phyloP scores from a whole-genome alignment of 106 monocot species.

The Dioscorea zingiberensis region DNA sequence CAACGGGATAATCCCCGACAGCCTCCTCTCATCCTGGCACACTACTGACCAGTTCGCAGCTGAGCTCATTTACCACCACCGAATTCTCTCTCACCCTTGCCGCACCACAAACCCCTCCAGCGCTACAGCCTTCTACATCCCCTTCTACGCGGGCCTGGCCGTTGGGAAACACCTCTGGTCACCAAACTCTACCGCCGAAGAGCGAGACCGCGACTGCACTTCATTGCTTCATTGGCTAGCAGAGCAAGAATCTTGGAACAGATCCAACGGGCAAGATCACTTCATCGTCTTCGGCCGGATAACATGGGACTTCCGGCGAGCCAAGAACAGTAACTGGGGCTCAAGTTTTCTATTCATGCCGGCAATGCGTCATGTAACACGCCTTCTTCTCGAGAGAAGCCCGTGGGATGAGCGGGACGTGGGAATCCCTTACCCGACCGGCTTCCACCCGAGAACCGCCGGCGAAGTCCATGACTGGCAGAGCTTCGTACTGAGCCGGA shows the following conservation, averaged over 20 bases:
- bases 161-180: conserved; percentile 70
- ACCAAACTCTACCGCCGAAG: conserved; percentile 19
- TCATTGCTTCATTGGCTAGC: conserved; percentile 19
- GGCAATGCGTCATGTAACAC: conserved; percentile 67
- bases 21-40: conserved; percentile 56
- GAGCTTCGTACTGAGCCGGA: conserved; percentile 31
- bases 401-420: conserved; percentile 75
- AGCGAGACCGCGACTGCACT: conserved; percentile 17
- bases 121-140: conserved; percentile 81
- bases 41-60: conserved; percentile 83
- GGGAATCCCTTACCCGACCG: conserved; percentile 84
- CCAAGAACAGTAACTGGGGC: conserved; percentile 49
- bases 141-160: conserved; percentile 88
- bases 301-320: conserved; percentile 32
- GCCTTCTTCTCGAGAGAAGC: conserved; percentile 66
- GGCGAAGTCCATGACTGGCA: conserved; percentile 56
- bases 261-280: conserved; percentile 17
- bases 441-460: conserved; percentile 65
- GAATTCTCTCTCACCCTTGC: conserved; percentile 58
- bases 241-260: conserved; percentile 11
- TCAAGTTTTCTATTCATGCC: conserved; percentile 66
- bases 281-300: conserved; percentile 26
- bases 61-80: conserved; percentile 71
- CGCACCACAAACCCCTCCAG: conserved; percentile 41
- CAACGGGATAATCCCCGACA: conserved; percentile 29